These are phyloP conservation scores for Alternaria triticimaculans DNA, from an alignment of 2,329 filamentous ascomycete genomes.

Conservation along the genomic window DNA sequence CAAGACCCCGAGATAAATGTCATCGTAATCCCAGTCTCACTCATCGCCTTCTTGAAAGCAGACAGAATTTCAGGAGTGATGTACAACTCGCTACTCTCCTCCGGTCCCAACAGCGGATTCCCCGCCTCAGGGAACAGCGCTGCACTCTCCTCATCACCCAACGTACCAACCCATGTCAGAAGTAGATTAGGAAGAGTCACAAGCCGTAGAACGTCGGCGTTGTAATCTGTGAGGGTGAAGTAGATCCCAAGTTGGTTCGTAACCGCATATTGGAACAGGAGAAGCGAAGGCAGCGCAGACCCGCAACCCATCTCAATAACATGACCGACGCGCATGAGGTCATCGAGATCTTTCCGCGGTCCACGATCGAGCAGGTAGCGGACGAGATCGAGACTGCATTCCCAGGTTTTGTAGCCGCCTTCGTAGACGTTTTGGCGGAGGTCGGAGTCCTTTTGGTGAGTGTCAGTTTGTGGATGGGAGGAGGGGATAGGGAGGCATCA, in stretches of 20 bases:
- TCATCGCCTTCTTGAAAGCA: slow-evolving; percentile 65
- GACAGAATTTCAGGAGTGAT: slow-evolving; percentile 64
- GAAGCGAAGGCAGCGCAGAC: slow-evolving; percentile 74
- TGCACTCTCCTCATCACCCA: slow-evolving; percentile 25
- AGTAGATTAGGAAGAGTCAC: slow-evolving; percentile 82
- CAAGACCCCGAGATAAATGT: slow-evolving; percentile 78
- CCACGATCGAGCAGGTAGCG: slow-evolving; percentile 64
- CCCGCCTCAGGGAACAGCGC: slow-evolving; percentile 18
- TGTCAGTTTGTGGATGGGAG: slow-evolving; percentile 20
- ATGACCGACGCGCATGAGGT: slow-evolving; percentile 57
- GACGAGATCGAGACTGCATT: slow-evolving; percentile 81
- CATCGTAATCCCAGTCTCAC: slow-evolving; percentile 60
- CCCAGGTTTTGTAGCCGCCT: slow-evolving; percentile 89
- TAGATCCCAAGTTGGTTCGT: slow-evolving; percentile 58
- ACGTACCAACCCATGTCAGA: slow-evolving; percentile 63
- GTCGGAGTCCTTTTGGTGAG: slow-evolving; percentile 60
- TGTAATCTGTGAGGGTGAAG: slow-evolving; percentile 79
- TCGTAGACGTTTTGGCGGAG: slow-evolving; percentile 84
- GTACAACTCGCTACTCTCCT: slow-evolving; percentile 64
- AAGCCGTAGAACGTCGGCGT: slow-evolving; percentile 76
- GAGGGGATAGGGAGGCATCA: neutral
- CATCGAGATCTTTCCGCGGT: slow-evolving; percentile 57
- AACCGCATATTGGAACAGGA: slow-evolving; percentile 70
- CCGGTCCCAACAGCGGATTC: slow-evolving; percentile 22
- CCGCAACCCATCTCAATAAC: slow-evolving; percentile 75